These are phyloP conservation scores for Fusarium anthophilum DNA, from an alignment of 2,329 filamentous ascomycete genomes.

Conservation along the genomic window DNA sequence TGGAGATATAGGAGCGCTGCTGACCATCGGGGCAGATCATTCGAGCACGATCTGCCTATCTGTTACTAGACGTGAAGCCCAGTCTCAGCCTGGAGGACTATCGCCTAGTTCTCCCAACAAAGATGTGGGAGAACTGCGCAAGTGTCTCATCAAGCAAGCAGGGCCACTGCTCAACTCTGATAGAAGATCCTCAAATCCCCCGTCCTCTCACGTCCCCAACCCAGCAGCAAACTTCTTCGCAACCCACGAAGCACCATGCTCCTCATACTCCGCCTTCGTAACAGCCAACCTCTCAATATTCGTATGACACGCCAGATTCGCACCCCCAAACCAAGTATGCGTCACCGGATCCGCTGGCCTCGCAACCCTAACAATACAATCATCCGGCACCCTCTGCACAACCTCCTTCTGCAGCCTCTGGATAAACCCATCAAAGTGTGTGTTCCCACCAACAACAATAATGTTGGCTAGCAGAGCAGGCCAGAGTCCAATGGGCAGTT, in stretches of 20 bases:
- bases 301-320: conserved; percentile 75
- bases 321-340: conserved; percentile 88
- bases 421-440: conserved; percentile 81
- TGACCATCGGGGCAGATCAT: fast-evolving
- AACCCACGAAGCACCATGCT: conserved; percentile 80
- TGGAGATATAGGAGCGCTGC: not conserved
- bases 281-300: conserved; percentile 75
- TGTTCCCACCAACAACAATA: conserved; percentile 87
- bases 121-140: not conserved
- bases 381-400: conserved; percentile 74
- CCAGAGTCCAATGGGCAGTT: conserved; percentile 83
- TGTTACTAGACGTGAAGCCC: not conserved
- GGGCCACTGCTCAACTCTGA: not conserved
- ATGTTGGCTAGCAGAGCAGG: conserved; percentile 87
- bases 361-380: conserved; percentile 80
- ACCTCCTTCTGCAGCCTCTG: conserved; percentile 81
- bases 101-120: not conserved
- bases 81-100: not conserved
- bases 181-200: not conserved
- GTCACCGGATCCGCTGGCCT: conserved; percentile 77
- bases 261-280: conserved; percentile 91
- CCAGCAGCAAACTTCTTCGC: conserved; percentile 71
- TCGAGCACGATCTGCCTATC: not conserved
- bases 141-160: not conserved
- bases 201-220: conserved; percentile 25